Percentiles rank a stretch among this genome's conserved stretches.
phyloP scores from a whole-genome alignment of 352 stramenopile species.

The Phytophthora sp. region DNA sequence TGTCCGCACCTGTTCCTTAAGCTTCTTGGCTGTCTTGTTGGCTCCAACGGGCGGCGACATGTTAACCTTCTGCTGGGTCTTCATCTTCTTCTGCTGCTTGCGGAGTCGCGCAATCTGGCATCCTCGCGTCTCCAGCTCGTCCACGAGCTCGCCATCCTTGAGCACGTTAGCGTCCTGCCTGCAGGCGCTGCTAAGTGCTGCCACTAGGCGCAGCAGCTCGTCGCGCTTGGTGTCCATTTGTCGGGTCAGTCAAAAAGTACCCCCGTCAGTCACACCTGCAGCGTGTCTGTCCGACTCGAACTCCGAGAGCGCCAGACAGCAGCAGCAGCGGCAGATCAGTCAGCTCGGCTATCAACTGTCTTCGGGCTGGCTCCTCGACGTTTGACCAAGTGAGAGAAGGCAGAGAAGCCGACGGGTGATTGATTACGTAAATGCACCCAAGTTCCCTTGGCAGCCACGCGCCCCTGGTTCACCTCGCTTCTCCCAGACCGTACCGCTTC shows the following conservation, averaged over 20 bases:
- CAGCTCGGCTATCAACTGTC: conserved; percentile 12
- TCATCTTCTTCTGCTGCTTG: conserved; percentile 38
- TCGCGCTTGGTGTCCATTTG: conserved; percentile 36
- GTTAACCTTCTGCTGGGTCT: conserved; percentile 27
- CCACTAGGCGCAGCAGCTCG: conserved; percentile 57
- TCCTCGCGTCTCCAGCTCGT: conserved; percentile 60
- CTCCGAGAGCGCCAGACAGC: no score
- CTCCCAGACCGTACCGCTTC: neutral
- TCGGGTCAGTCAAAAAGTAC: conserved; percentile 9
- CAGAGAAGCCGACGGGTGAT: conserved; percentile 22
- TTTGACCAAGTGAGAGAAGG: conserved; percentile 18
- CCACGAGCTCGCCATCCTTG: conserved; percentile 70
- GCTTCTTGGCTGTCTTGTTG: conserved; percentile 50
- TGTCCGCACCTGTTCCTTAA: conserved; percentile 36
- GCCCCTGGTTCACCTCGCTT: neutral
- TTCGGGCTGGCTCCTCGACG: conserved; percentile 16
- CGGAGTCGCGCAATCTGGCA: conserved; percentile 58
- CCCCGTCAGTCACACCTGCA: neutral
- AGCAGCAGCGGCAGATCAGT: no score
- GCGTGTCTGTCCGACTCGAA: no score
- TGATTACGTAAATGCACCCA: conserved; percentile 23
- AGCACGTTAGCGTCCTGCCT: conserved; percentile 67
- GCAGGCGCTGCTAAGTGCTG: conserved; percentile 64
- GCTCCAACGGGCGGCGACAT: conserved; percentile 10
- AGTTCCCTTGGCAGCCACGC: neutral